These are phyloP conservation scores for Gossypium rotundifolium DNA, from an alignment of 345 rosid genomes.

Conservation along the genomic window DNA sequence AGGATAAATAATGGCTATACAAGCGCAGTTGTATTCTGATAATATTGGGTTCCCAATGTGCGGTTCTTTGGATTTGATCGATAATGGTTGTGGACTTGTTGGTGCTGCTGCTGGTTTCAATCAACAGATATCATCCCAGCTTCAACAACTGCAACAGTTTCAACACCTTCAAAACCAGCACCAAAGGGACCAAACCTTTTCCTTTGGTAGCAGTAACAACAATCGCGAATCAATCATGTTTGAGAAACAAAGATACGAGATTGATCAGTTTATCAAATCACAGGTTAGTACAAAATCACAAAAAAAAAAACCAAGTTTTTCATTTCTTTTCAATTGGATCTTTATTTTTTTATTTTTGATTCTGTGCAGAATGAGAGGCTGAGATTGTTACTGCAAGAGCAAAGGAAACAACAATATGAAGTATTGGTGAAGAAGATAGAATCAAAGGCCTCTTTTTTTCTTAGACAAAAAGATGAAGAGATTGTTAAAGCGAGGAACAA, in stretches of 20 bases:
- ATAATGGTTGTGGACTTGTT: conserved; percentile 26
- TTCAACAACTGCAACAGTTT: conserved; percentile 21
- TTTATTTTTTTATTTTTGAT: not conserved
- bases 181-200: conserved; percentile 27
- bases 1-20: conserved; percentile 51
- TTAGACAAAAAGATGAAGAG: conserved; percentile 59
- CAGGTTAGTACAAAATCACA: conserved; percentile 41
- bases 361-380: conserved; percentile 48
- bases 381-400: conserved; percentile 43
- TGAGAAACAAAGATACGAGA: conserved; percentile 54
- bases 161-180: conserved; percentile 27
- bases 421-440: conserved; percentile 36
- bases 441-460: conserved; percentile 25
- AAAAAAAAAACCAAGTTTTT: not conserved
- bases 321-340: not conserved
- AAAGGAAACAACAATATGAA: conserved; percentile 43
- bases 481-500: conserved; percentile 41
- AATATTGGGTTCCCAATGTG: conserved; percentile 33
- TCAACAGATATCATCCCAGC: conserved; percentile 20
- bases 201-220: conserved; percentile 9
- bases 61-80: conserved; percentile 40
- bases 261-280: conserved; percentile 46
- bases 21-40: conserved; percentile 52
- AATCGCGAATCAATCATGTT: not conserved
- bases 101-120: conserved; percentile 19